These are phyloP conservation scores for Cyphellophora europaea DNA, from an alignment of 2,329 filamentous ascomycete genomes.

Conservation along the genomic window DNA sequence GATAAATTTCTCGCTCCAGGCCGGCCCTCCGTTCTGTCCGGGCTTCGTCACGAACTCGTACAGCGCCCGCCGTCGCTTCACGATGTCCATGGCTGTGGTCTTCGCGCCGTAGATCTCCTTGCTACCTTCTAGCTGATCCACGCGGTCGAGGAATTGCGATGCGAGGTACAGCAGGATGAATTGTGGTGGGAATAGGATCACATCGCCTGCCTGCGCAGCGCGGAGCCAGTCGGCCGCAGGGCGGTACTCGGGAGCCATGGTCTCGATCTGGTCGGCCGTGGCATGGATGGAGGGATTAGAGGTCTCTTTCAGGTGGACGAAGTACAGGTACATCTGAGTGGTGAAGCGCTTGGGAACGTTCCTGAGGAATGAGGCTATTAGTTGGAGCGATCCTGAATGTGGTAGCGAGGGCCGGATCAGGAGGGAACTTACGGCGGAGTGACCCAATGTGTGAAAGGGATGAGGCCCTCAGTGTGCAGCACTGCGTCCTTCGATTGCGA, in stretches of 20 bases:
- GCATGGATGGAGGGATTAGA: slow-evolving; percentile 45
- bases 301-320: slow-evolving; percentile 23
- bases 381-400: neutral
- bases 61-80: slow-evolving; percentile 1
- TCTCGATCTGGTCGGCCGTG: slow-evolving; percentile 59
- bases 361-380: slow-evolving; percentile 38
- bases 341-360: slow-evolving; percentile 69
- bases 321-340: slow-evolving; percentile 93
- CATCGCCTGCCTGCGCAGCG: slow-evolving; percentile 52
- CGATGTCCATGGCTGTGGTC: slow-evolving; percentile 14
- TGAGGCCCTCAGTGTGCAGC: slow-evolving; percentile 54
- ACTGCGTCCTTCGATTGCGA: slow-evolving; percentile 26
- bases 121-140: slow-evolving; percentile 2
- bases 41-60: slow-evolving; percentile 8
- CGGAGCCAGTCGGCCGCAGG: slow-evolving; percentile 60
- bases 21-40: slow-evolving; percentile 25
- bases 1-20: slow-evolving; percentile 40
- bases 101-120: neutral
- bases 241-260: slow-evolving; percentile 71
- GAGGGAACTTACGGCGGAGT: slow-evolving; percentile 37
- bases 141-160: slow-evolving; percentile 36
- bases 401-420: neutral
- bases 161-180: slow-evolving; percentile 51
- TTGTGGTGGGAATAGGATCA: slow-evolving; percentile 87
- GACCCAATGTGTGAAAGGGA: slow-evolving; percentile 87